Evolutionary conservation across 2,329 filamentous ascomycete genomes (phyloP), one percentile per base, ranked within the genome.

Genomic region (Alternaria sp.): DNA sequence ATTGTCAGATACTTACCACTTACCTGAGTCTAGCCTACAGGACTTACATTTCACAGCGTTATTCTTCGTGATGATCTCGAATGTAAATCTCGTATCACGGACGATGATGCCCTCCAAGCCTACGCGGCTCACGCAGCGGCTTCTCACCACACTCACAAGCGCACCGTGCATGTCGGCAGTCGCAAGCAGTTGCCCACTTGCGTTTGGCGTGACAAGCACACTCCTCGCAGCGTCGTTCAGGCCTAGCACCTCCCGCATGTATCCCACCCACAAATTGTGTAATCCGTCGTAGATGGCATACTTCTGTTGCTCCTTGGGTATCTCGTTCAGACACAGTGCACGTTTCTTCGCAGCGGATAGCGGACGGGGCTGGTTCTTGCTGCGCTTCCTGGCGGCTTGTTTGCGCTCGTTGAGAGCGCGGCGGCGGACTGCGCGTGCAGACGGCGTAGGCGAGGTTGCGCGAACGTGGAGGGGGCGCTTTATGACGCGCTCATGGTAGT

Each of bases 121-220:
- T 0, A 99, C 94, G 15, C 95, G 85, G 57, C 91, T 89, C 15
- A 91, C 87, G 77, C 94, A 97, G 28, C 87, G 83, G 78, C 93
- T 96, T 71, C 94, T 83, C 59, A 95, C 91, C 21, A 98, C 93
- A 81, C 93, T 89, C 19, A 97, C 79, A 70, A 89, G 83, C 15
- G 95, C 94, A 2, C 96, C 96, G 78, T 98, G 94, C 73, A 93
- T 95, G 80, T 99, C 96, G 2, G 94, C 95, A 61, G 90, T 93
- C 47, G 88, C 89, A 32, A 99, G 82, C 79, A 96, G 91, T 5
- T 91, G 81, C 0, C 84, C 91, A 6, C 90, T 91, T 3, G 90
- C 86, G 6, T 80, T 81, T 4, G 87, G 82, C 0, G 87, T 87
- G 17, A 90, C 84, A 1, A 83, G 82, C 65, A 84, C 84, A 47